Evolutionary conservation across 169 alveolate species (phyloP).

Genomic region (Plasmodium fragile): DNA sequence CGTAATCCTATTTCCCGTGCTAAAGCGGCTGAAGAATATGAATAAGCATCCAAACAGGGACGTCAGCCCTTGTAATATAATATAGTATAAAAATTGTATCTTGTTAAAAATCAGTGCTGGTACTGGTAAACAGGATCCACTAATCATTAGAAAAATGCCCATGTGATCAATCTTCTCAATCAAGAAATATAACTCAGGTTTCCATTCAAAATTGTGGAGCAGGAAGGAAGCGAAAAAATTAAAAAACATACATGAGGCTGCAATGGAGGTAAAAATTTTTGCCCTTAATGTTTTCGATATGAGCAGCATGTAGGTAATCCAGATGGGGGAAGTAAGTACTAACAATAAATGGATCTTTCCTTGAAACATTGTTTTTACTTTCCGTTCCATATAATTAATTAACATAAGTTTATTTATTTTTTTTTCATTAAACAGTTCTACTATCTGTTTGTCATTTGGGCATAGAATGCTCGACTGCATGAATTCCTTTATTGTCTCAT

Average conservation of each 20-base stretch:
- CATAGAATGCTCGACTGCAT: not conserved
- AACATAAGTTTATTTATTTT: conserved; percentile 48
- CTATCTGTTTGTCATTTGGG: conserved; percentile 42
- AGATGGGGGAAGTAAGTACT: conserved; percentile 78
- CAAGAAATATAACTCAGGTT: conserved; percentile 58
- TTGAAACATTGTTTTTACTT: conserved; percentile 76
- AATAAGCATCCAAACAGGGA: conserved; percentile 75
- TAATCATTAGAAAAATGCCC: conserved; percentile 85
- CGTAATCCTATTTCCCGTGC: conserved; percentile 62
- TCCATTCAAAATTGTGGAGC: conserved; percentile 77
- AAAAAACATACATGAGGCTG: conserved; percentile 55
- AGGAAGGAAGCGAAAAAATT: conserved; percentile 64
- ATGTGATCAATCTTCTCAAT: conserved; percentile 45
- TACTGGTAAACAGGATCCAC: conserved; percentile 82
- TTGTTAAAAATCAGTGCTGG: conserved; percentile 51
- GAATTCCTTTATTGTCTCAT: not conserved
- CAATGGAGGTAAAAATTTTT: conserved; percentile 41
- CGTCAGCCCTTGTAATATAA: conserved; percentile 77
- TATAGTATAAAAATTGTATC: conserved; percentile 27
- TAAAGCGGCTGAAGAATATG: conserved; percentile 23
- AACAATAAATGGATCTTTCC: conserved; percentile 83
- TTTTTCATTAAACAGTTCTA: conserved; percentile 44
- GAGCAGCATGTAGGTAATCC: conserved; percentile 69
- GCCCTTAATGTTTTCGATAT: conserved; percentile 37
- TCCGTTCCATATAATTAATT: conserved; percentile 62